A percentile compares a stretch with the other conserved stretches of the same genome.
These are phyloP conservation scores for Saccharomyces kudriavzevii DNA, from an alignment of 805 yeast genomes.

Conservation along the genomic window DNA sequence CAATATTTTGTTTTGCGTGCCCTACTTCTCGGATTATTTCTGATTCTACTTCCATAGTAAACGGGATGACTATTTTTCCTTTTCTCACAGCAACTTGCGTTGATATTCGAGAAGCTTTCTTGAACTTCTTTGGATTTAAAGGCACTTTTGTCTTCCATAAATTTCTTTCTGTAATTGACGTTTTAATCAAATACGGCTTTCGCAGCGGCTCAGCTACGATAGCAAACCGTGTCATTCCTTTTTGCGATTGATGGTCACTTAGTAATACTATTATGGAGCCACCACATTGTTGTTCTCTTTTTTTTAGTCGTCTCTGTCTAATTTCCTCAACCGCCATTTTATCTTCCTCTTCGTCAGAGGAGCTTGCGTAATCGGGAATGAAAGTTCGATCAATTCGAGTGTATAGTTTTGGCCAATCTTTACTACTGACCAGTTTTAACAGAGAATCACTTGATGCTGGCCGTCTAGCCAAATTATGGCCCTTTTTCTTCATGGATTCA, in stretches of 20 bases:
- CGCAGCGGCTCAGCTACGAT: slow-evolving; percentile 28
- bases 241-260: not conserved
- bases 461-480: slow-evolving; percentile 13
- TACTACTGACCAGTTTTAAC: slow-evolving; percentile 12
- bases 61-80: slow-evolving; percentile 3
- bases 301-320: slow-evolving; percentile 11
- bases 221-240: slow-evolving; percentile 8
- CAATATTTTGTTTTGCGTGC: not conserved
- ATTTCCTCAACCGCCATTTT: slow-evolving; percentile 14
- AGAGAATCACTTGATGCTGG: slow-evolving; percentile 5
- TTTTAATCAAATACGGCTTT: slow-evolving; percentile 21
- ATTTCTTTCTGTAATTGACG: slow-evolving; percentile 15
- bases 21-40: not conserved
- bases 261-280: slow-evolving; percentile 16
- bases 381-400: slow-evolving; percentile 15
- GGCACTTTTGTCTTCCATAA: slow-evolving; percentile 10
- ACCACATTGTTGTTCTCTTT: slow-evolving; percentile 13
- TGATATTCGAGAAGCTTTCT: slow-evolving; percentile 9
- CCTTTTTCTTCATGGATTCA: slow-evolving; percentile 18
- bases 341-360: slow-evolving; percentile 29
- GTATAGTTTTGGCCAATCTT: slow-evolving; percentile 15
- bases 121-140: slow-evolving; percentile 6
- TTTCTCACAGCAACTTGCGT: slow-evolving; percentile 14
- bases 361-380: slow-evolving; percentile 20
- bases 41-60: slow-evolving; percentile 3